These are phyloP conservation scores for Spizellomyces sp. DNA, from an alignment of 192 early-diverging fungal species.

Conservation along the genomic window DNA sequence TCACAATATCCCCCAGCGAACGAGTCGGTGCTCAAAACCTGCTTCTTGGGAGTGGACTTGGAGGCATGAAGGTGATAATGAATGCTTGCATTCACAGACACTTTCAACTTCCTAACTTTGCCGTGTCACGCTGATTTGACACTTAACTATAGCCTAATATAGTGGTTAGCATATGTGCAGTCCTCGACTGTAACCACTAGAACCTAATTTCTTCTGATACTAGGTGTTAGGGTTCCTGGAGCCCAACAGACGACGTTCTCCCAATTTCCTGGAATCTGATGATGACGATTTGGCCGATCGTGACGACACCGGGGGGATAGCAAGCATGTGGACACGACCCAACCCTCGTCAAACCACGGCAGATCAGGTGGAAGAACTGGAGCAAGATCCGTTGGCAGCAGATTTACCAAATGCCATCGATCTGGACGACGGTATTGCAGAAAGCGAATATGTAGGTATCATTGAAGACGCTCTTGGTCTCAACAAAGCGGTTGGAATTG, in stretches of 20 bases:
- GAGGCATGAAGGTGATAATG: constrained; percentile 18
- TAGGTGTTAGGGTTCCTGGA: constrained; percentile 12
- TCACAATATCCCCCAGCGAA: constrained; percentile 15
- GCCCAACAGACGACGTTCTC: constrained; percentile 1
- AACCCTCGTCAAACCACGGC: not conserved
- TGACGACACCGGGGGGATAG: not conserved
- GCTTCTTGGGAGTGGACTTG: constrained; percentile 15
- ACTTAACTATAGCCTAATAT: not conserved
- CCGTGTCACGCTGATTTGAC: not conserved
- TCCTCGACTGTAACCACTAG: too few species aligned
- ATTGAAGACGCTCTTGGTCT: constrained; percentile 70
- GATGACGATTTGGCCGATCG: not conserved
- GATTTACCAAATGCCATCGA: constrained; percentile 21
- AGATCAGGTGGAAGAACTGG: constrained; percentile 16
- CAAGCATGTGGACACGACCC: not conserved
- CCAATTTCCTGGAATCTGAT: constrained; percentile 6
- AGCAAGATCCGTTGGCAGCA: constrained; percentile 16
- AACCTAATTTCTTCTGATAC: not conserved
- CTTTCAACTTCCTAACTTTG: constrained; percentile 9
- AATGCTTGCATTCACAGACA: too few species aligned
- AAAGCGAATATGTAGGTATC: constrained; percentile 66
- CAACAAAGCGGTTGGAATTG: constrained; percentile 71
- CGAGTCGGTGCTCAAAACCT: constrained; percentile 26
- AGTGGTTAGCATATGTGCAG: too few species aligned
- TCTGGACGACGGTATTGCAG: constrained; percentile 42